Evolutionary conservation across 139 green algal genomes (phyloP).

Genomic region (Chlamydomonas urium): DNA sequence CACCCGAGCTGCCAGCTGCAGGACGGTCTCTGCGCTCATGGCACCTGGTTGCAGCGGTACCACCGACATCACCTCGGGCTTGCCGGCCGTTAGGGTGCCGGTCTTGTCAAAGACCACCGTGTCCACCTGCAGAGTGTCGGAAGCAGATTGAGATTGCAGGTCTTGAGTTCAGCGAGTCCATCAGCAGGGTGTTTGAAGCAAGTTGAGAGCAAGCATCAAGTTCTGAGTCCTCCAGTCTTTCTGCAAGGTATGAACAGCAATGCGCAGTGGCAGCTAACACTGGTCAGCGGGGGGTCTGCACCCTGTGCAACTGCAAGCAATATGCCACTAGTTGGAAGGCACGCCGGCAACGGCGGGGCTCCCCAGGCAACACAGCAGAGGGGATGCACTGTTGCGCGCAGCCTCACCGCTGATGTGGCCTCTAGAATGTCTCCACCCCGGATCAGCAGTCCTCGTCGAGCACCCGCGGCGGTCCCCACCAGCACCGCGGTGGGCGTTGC

Average conservation of each 20-base stretch:
- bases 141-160: background rate
- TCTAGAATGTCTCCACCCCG: slow-evolving; percentile 80
- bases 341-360: too few species aligned
- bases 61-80: slow-evolving; percentile 55
- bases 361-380: too few species aligned
- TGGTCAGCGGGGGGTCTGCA: too few species aligned
- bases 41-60: background rate
- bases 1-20: slow-evolving; percentile 67
- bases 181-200: too few species aligned
- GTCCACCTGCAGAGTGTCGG: slow-evolving; percentile 51
- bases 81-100: slow-evolving; percentile 82
- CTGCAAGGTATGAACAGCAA: too few species aligned
- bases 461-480: slow-evolving; percentile 77
- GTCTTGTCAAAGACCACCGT: slow-evolving; percentile 95
- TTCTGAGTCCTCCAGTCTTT: too few species aligned
- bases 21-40: slow-evolving; percentile 16
- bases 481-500: slow-evolving; percentile 90
- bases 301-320: too few species aligned
- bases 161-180: too few species aligned
- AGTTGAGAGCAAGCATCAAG: too few species aligned
- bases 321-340: too few species aligned
- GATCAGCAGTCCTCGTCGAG: slow-evolving; percentile 77
- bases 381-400: too few species aligned
- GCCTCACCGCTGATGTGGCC: slow-evolving; percentile 37
- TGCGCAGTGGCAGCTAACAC: too few species aligned